A percentile compares a stretch with the other conserved stretches of the same genome.
Evolutionary conservation across 1,284 basidiomycete genomes (phyloP).

Genomic region (Schizophyllum commune): DNA sequence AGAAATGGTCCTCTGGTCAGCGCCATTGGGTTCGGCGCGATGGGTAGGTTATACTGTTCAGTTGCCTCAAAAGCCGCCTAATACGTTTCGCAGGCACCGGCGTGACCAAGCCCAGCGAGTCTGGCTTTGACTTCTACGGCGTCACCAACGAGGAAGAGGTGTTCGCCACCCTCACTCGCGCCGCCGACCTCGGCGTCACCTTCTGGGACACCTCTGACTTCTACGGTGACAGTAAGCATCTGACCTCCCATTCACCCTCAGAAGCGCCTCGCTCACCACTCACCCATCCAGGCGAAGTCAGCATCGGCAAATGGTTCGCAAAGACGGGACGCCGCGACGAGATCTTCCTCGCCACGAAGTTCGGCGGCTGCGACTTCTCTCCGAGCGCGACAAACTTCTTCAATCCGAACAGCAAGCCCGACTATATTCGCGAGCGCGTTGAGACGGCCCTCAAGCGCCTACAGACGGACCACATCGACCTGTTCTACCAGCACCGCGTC

Average conservation of each 20-base stretch:
- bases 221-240: constrained; percentile 13
- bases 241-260: not conserved
- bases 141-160: constrained; percentile 7
- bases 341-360: constrained; percentile 27
- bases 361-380: constrained; percentile 17
- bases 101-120: not conserved
- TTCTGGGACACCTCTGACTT: constrained; percentile 15
- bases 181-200: constrained; percentile 12
- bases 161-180: constrained; percentile 10
- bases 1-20: constrained; percentile 20
- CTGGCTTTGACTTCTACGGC: constrained; percentile 7
- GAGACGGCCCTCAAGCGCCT: constrained; percentile 19
- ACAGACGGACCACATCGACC: constrained; percentile 25
- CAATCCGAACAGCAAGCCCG: constrained; percentile 17
- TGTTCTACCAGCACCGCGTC: constrained; percentile 31
- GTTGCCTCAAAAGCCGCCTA: not conserved
- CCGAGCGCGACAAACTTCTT: constrained; percentile 1
- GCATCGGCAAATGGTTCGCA: constrained; percentile 21
- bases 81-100: not conserved
- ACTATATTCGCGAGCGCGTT: constrained; percentile 19
- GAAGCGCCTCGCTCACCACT: not conserved
- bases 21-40: constrained; percentile 20
- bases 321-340: constrained; percentile 20
- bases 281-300: constrained; percentile 14
- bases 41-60: constrained; percentile 13